A percentile compares a stretch with the other conserved stretches of the same genome.
Evolutionary conservation across 1,284 basidiomycete genomes (phyloP).

Genomic region (Cryptococcus wingfieldii): DNA sequence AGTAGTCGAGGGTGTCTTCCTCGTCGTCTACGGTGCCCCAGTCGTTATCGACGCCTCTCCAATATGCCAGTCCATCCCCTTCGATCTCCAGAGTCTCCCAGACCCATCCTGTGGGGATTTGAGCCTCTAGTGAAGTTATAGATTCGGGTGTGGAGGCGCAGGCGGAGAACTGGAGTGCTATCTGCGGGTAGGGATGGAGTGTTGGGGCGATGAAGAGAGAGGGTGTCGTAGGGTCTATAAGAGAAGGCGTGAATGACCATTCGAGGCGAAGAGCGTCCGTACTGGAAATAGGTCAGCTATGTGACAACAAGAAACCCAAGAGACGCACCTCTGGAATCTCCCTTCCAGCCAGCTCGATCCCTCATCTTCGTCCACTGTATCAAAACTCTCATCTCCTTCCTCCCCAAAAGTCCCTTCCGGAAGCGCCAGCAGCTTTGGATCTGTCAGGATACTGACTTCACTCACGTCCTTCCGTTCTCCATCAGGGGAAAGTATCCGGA

Average conservation of each 20-base stretch:
- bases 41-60: constrained; percentile 28
- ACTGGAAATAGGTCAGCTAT: constrained; percentile 9
- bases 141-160: not conserved
- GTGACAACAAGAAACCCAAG: not conserved
- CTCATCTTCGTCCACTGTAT: constrained; percentile 19
- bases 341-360: constrained; percentile 39
- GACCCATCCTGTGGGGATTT: constrained; percentile 36
- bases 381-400: constrained; percentile 32
- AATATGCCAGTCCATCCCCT: constrained; percentile 26
- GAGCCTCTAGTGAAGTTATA: constrained; percentile 18
- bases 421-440: constrained; percentile 33
- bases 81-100: constrained; percentile 32
- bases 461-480: constrained; percentile 8
- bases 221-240: constrained; percentile 12
- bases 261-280: constrained; percentile 32
- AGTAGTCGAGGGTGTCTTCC: constrained; percentile 6
- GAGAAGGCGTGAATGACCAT: constrained; percentile 29
- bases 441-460: constrained; percentile 33
- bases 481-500: constrained; percentile 25
- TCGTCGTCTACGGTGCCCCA: not conserved
- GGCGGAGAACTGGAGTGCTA: constrained; percentile 21
- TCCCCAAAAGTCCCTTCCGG: constrained; percentile 13
- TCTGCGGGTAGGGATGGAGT: too few relatives aligned
- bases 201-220: constrained; percentile 23
- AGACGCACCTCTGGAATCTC: constrained; percentile 36